Evolutionary conservation across 2,329 filamentous ascomycete species (phyloP), one percentile per base, ranked within the genome.

Genomic region (Ophiostoma pallidulum): DNA sequence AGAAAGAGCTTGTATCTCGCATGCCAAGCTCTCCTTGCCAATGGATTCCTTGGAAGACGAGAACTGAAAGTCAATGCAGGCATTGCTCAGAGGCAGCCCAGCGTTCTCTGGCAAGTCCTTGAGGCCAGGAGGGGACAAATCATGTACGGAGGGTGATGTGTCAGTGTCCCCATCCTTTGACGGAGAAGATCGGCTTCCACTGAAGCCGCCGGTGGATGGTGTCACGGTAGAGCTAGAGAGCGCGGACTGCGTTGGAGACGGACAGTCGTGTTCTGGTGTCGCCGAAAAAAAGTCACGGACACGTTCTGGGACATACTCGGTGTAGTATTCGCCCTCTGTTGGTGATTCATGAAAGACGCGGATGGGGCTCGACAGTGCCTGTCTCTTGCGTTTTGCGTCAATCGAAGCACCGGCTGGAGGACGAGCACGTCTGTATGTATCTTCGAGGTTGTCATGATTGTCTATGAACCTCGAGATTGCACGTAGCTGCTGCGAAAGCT

Each of bases 31-130:
- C 14, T 18, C 41, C 43, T 45, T 29, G 1, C 39, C 12, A 2
- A 43, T 19, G 7, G 40, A 47, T 12, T 48, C 54, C 19, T 36
- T 41, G 1, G 28, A 37, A 3, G 53, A 47, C 8, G 61, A 66
- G 33, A 60, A 55, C 47, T 68, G 70, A 7, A 69, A 72, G 48
- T 71, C 66, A 18, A 68, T 52, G 1, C 66, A 67, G 1, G 65
- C 66, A 49, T 64, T 64, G 20, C 56, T 62, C 1, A 64, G 65
- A 12, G 62, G 64, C 19, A 59, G n/a, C n/a, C n/a, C n/a, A n/a
- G n/a, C n/a, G n/a, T n/a, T n/a, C n/a, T n/a, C n/a, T n/a, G n/a
- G n/a, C n/a, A n/a, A n/a, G n/a, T n/a, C 58, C 26, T 58, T 41
- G 4, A 10, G 56, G 22, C n/a, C n/a, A 5, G 16, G 33, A 10